Percentiles rank a stretch among this genome's conserved stretches.
phyloP scores from a whole-genome alignment of 1,284 basidiomycete genomes.

The Ganoderma lingzhi region DNA sequence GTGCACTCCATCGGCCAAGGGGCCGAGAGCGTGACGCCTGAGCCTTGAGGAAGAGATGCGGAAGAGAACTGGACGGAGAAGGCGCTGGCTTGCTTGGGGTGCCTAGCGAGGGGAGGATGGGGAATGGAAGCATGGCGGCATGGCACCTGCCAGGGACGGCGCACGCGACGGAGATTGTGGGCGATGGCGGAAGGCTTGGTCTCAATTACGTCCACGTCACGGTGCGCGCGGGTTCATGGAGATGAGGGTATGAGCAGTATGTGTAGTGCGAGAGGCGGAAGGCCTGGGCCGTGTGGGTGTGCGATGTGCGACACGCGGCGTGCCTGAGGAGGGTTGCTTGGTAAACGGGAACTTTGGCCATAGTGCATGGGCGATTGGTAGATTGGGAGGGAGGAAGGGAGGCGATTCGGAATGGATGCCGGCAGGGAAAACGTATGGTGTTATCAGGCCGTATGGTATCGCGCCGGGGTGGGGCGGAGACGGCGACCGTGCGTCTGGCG shows the following conservation, averaged over 20 bases:
- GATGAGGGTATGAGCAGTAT: background rate
- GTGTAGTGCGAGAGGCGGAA: background rate
- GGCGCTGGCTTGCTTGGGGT: background rate
- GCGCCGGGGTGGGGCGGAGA: background rate
- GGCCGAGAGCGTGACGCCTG: background rate
- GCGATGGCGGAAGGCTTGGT: background rate
- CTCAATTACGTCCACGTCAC: background rate
- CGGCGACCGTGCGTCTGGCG: slow-evolving; percentile 11
- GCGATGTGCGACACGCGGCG: background rate
- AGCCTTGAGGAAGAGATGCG: slow-evolving; percentile 4
- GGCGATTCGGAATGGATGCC: background rate
- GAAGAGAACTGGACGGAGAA: background rate
- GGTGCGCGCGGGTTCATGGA: background rate
- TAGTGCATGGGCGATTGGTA: background rate
- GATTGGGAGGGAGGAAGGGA: background rate
- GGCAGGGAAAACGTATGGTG: background rate
- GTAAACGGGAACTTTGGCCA: background rate
- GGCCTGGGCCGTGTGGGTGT: background rate
- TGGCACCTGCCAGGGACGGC: background rate
- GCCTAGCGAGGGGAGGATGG: background rate
- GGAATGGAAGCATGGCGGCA: background rate
- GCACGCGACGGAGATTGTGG: background rate
- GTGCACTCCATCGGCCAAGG: background rate
- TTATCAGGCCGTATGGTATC: background rate
- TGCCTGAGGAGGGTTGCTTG: background rate